Percentiles rank a stretch among this genome's conserved stretches.
These are phyloP conservation scores for Sphaceloma murrayae DNA, from an alignment of 2,329 filamentous ascomycete species.

Conservation along the genomic window DNA sequence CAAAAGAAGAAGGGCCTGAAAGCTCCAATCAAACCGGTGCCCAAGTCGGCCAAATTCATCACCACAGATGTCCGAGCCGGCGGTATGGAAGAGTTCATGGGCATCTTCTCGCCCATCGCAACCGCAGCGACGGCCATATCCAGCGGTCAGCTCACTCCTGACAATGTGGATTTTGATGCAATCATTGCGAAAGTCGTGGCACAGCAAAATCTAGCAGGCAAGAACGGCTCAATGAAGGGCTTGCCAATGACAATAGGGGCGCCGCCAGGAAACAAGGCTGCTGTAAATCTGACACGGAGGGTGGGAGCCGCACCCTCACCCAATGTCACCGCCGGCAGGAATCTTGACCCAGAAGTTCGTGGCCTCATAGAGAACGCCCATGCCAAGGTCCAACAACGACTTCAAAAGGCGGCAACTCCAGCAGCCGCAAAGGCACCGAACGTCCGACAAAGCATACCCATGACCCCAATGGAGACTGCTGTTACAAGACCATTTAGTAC, in stretches of 20 bases:
- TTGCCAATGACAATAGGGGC: slow-evolving; percentile 12
- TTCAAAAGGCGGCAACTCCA: slow-evolving; percentile 21
- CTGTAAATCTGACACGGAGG: neutral
- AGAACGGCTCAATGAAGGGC: slow-evolving; percentile 21
- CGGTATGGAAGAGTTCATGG: slow-evolving; percentile 43
- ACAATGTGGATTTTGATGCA: slow-evolving; percentile 29
- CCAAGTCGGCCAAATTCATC: slow-evolving; percentile 33
- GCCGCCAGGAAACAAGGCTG: slow-evolving; percentile 11
- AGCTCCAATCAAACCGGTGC: slow-evolving; percentile 20
- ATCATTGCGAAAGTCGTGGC: slow-evolving; percentile 28
- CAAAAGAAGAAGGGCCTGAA: slow-evolving; percentile 24
- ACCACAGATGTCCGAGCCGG: slow-evolving; percentile 42
- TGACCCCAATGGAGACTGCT: slow-evolving; percentile 28
- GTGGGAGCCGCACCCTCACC: slow-evolving; percentile 22
- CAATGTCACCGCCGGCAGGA: slow-evolving; percentile 19
- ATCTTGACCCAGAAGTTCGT: slow-evolving; percentile 18
- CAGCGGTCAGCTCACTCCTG: slow-evolving; percentile 33
- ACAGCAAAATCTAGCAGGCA: slow-evolving; percentile 25
- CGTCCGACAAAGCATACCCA: slow-evolving; percentile 24
- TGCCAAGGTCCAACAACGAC: slow-evolving; percentile 21
- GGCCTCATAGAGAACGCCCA: slow-evolving; percentile 16
- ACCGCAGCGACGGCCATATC: slow-evolving; percentile 41
- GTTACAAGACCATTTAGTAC: slow-evolving; percentile 30
- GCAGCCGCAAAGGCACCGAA: slow-evolving; percentile 18
- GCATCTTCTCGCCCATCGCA: slow-evolving; percentile 43